Evolutionary conservation across 495 filamentous ascomycete genomes (phyloP), one percentile per base, ranked within the genome.

Genomic region (Hypoxylon trugodes): DNA sequence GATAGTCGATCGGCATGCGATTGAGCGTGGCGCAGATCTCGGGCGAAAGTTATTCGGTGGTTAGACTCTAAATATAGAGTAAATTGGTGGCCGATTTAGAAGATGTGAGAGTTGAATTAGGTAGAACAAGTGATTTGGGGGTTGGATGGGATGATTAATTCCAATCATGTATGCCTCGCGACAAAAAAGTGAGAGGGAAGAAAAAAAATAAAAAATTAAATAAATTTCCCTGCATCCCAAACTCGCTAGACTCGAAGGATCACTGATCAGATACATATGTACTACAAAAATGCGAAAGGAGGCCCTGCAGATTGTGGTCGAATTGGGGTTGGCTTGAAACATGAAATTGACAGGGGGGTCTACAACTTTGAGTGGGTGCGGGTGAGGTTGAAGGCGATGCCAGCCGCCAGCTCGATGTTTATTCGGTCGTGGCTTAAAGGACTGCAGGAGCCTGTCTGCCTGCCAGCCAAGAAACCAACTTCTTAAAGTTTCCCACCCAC

Each of bases 271-370:
- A 53, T 64, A 57, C 46, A 37, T 38, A 38, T 6, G 8, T 4
- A 37, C 19, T 21, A 18, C 26, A 59, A 55, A 55, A 62, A 59
- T 48, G 59, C 48, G 42, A 58, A 61, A 62, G 59, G 26, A 51
- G 58, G 59, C 58, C 58, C 26, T 62, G 65, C 53, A 63, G 65
- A 68, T 68, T 63, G 49, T 47, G 38, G 48, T 64, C 65, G 30
- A 45, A 64, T 68, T 62, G 52, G 55, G 65, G 45, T 62, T 68
- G 65, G 65, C 40, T 50, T 68, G 65, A 68, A 68, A 68, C 65
- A 68, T 47, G 28, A 24, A 52, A 51, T 43, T 61, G 33, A 47
- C 52, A 65, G 6, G 47, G 52, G 59, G 30, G 15, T 8, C 22
- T 38, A 18, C 26, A 18, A 42, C 21, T n/a, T n/a, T 24, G 16